Percentiles rank a stretch among this genome's conserved stretches.
phyloP scores from a whole-genome alignment of 108 stramenopile species.

The Mediolabrus comicus region DNA sequence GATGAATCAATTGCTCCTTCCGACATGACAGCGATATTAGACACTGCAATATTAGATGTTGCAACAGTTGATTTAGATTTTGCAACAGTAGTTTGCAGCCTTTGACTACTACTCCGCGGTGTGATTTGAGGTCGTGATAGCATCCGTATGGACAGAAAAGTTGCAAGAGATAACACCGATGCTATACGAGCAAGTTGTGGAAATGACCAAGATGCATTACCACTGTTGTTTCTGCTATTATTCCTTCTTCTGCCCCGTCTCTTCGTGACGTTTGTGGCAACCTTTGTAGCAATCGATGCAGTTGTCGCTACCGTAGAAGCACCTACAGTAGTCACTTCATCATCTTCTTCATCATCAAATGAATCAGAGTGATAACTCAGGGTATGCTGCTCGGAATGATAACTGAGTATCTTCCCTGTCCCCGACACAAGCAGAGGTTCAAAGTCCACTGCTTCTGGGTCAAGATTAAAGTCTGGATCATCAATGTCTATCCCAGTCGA shows the following conservation, averaged over 20 bases:
- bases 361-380: background rate
- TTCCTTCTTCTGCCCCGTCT: background rate
- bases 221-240: background rate
- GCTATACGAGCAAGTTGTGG: background rate
- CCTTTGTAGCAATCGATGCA: background rate
- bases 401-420: conserved; percentile 24
- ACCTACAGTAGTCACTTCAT: conserved; percentile 1
- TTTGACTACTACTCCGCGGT: background rate
- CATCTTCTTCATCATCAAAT: background rate
- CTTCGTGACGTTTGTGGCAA: background rate
- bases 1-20: background rate
- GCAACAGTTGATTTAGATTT: background rate
- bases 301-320: background rate
- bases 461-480: conserved; percentile 7
- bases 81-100: conserved; percentile 17
- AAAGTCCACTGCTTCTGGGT: conserved; percentile 25
- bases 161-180: background rate
- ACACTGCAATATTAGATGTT: background rate
- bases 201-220: background rate
- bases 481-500: background rate
- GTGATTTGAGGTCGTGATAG: conserved; percentile 8
- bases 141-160: background rate
- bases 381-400: conserved; percentile 13
- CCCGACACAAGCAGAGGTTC: conserved; percentile 26
- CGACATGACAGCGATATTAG: background rate